Evolutionary conservation across 2,329 filamentous ascomycete species (phyloP).

Genomic region (Apiospora sp.): DNA sequence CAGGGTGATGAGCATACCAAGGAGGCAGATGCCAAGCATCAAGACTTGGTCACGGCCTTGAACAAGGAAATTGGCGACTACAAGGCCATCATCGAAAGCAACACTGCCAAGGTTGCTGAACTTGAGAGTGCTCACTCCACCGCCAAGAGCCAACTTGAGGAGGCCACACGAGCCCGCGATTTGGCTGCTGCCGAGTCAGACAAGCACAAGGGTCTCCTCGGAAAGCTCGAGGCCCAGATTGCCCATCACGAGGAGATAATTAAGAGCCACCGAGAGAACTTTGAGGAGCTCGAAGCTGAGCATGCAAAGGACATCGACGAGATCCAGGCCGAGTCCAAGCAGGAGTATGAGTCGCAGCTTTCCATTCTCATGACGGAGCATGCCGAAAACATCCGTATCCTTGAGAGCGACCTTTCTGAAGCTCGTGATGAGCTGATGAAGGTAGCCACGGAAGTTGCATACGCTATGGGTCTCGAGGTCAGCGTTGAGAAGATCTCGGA

Average conservation of each 20-base stretch:
- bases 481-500: conserved; percentile 73
- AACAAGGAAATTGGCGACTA: conserved; percentile 83
- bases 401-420: conserved; percentile 70
- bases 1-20: conserved; percentile 52
- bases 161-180: conserved; percentile 68
- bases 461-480: conserved; percentile 67
- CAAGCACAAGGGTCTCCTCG: conserved; percentile 56
- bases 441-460: conserved; percentile 69
- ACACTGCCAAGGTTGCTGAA: conserved; percentile 73
- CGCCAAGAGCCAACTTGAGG: conserved; percentile 72
- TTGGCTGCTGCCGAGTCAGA: conserved; percentile 54
- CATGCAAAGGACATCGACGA: conserved; percentile 60
- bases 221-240: conserved; percentile 66
- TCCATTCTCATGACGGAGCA: conserved; percentile 68
- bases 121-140: conserved; percentile 76
- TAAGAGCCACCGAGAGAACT: conserved; percentile 59
- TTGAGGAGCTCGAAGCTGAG: conserved; percentile 57
- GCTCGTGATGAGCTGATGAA: conserved; percentile 73
- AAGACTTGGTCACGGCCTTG: conserved; percentile 67
- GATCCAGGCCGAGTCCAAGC: conserved; percentile 57
- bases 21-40: conserved; percentile 62
- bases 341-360: conserved; percentile 65
- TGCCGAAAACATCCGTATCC: conserved; percentile 59
- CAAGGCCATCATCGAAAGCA: conserved; percentile 74
- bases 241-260: conserved; percentile 65